Evolutionary conservation across 1,284 basidiomycete species (phyloP).

Genomic region (Pseudozyma hubeiensis): DNA sequence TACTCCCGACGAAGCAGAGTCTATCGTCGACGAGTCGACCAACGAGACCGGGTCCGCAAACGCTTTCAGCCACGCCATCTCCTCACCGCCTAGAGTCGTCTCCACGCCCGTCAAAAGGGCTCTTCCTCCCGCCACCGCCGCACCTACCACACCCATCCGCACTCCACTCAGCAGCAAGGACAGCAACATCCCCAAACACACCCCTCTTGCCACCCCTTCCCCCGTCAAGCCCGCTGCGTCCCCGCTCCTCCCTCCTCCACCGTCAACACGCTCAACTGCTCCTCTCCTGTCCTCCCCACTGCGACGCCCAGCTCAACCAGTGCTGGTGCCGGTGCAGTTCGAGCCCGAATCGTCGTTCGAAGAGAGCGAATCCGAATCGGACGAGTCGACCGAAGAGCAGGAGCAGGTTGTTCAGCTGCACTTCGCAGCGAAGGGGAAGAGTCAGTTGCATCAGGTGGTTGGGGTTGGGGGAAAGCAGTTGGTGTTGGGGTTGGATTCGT

Average conservation of each 20-base stretch:
- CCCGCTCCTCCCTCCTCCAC: too few species aligned
- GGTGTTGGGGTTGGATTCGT: slow-evolving; percentile 21
- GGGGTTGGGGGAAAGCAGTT: slow-evolving; percentile 9
- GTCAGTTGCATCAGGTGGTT: not conserved
- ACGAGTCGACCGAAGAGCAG: slow-evolving; percentile 4
- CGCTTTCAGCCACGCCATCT: not conserved
- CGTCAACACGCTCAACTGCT: not conserved
- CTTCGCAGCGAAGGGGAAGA: not conserved
- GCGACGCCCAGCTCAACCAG: slow-evolving; percentile 1
- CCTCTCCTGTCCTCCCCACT: slow-evolving; percentile 7
- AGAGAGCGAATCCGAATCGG: slow-evolving; percentile 16
- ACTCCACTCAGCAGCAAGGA: slow-evolving; percentile 29
- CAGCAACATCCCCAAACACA: slow-evolving; percentile 18
- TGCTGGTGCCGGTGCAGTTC: not conserved
- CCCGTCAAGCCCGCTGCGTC: too few species aligned
- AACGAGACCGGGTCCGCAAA: not conserved
- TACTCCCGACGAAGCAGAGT: not conserved
- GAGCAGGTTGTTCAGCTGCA: slow-evolving; percentile 27
- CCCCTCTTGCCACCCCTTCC: not conserved
- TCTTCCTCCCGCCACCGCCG: not conserved
- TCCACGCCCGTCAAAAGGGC: slow-evolving; percentile 1
- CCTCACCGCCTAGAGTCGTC: not conserved
- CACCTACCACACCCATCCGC: slow-evolving; percentile 6
- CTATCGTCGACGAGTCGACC: not conserved
- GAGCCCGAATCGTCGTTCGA: slow-evolving; percentile 18